These are phyloP conservation scores for Fusarium verticillioides DNA, from an alignment of 2,329 filamentous ascomycete species.

Conservation along the genomic window DNA sequence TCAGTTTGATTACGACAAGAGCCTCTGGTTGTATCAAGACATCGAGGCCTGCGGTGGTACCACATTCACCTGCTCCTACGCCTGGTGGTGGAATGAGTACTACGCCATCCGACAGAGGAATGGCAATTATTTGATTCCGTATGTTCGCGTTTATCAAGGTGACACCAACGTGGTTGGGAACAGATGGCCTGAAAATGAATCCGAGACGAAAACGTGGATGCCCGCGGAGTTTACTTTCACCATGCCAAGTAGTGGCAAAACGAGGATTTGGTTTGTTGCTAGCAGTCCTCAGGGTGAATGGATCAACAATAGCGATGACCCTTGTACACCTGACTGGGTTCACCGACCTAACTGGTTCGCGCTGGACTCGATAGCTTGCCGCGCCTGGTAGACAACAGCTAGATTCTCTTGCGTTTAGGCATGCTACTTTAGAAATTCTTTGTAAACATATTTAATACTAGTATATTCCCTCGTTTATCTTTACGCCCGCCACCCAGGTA, in stretches of 20 bases:
- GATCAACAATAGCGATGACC: not conserved
- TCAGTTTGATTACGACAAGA: not conserved
- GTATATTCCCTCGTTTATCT: too few species aligned
- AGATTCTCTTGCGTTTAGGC: not conserved
- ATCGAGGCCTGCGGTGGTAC: not conserved
- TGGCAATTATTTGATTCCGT: not conserved
- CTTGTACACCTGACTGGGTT: not conserved
- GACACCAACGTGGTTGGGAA: not conserved
- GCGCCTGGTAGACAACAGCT: rapidly evolving
- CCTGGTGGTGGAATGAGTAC: constrained; percentile 13
- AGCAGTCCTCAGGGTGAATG: constrained; percentile 15
- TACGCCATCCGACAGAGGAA: not conserved
- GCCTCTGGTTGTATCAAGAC: constrained; percentile 1
- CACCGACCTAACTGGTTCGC: not conserved
- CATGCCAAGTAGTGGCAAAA: rapidly evolving
- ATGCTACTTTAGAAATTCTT: not conserved
- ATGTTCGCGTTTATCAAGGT: constrained; percentile 7
- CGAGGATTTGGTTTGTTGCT: constrained; percentile 12
- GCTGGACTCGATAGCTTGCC: not conserved
- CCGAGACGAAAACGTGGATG: not conserved
- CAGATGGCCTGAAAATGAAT: too few species aligned
- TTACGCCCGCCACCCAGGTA: rapidly evolving
- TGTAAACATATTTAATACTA: not conserved
- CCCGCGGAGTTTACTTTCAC: not conserved
- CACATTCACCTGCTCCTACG: not conserved